Evolutionary conservation across 2,329 filamentous ascomycete species (phyloP).

Genomic region (Seiridium cupressi): DNA sequence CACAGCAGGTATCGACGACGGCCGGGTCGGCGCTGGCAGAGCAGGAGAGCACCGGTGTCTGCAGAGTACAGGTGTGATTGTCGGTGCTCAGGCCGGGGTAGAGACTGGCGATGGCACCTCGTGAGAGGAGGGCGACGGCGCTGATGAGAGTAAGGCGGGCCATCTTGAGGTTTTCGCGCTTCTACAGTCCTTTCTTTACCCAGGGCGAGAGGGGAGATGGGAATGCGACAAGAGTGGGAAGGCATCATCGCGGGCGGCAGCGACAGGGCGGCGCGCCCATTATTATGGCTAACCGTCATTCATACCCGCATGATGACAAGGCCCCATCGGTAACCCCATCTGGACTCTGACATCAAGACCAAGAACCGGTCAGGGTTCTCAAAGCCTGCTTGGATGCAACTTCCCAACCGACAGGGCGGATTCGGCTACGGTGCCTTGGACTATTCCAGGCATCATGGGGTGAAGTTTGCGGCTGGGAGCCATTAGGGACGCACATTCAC

Average conservation of each 20-base stretch:
- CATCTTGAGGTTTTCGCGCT: background rate
- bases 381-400: background rate
- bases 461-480: background rate
- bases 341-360: slow-evolving; percentile 7
- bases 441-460: background rate
- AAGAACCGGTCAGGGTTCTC: background rate
- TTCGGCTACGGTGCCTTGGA: background rate
- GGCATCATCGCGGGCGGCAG: background rate
- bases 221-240: background rate
- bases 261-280: no score
- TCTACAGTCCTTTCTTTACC: background rate
- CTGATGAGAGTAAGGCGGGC: slow-evolving; percentile 9
- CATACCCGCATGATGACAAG: background rate
- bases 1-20: slow-evolving; percentile 60
- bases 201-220: background rate
- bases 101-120: slow-evolving; percentile 31
- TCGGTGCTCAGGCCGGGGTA: slow-evolving; percentile 43
- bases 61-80: slow-evolving; percentile 57
- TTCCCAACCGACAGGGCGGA: slow-evolving; percentile 1
- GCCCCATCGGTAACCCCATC: background rate
- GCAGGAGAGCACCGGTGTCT: slow-evolving; percentile 44
- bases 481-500: slow-evolving; percentile 18
- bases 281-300: background rate
- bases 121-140: slow-evolving; percentile 23
- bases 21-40: slow-evolving; percentile 40